phyloP scores from a whole-genome alignment of 495 filamentous ascomycete species.

The Tuber microsphaerosporum region DNA sequence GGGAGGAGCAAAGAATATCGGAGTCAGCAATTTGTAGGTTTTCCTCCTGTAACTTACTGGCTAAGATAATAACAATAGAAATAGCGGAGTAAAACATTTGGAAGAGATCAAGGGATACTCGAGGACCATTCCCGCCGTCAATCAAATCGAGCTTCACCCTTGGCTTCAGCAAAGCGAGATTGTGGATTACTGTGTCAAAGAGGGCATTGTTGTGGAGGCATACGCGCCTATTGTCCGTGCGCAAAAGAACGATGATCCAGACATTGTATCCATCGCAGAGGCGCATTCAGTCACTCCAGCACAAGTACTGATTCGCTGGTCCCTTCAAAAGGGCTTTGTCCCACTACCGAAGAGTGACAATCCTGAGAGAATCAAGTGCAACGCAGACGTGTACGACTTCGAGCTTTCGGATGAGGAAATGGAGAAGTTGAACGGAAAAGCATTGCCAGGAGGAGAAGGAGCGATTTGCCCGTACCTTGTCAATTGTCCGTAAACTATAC shows the following conservation, averaged over 20 bases:
- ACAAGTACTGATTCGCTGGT: slow-evolving; percentile 48
- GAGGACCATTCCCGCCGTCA: slow-evolving; percentile 59
- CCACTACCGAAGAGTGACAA: slow-evolving; percentile 52
- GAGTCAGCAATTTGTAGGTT: slow-evolving; percentile 65
- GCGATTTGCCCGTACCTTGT: slow-evolving; percentile 31
- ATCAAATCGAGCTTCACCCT: slow-evolving; percentile 83
- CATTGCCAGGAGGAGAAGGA: slow-evolving; percentile 19
- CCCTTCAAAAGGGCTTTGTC: slow-evolving; percentile 48
- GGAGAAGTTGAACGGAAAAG: slow-evolving; percentile 42
- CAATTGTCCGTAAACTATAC: slow-evolving; percentile 9
- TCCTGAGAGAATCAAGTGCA: slow-evolving; percentile 45
- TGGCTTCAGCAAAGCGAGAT: slow-evolving; percentile 76
- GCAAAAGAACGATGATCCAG: slow-evolving; percentile 37
- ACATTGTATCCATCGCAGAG: slow-evolving; percentile 37
- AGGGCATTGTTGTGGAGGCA: slow-evolving; percentile 64
- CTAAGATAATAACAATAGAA: slow-evolving; percentile 43
- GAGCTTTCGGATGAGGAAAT: slow-evolving; percentile 47
- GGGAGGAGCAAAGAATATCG: slow-evolving; percentile 56
- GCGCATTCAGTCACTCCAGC: slow-evolving; percentile 41
- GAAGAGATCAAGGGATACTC: slow-evolving; percentile 61
- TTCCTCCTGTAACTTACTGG: slow-evolving; percentile 45
- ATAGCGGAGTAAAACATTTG: slow-evolving; percentile 60
- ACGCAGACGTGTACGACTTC: slow-evolving; percentile 49
- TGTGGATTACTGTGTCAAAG: slow-evolving; percentile 62
- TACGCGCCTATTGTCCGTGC: slow-evolving; percentile 46